Conservation (phyloP, 1,284 basidiomycete species). For the Mycena citricolor region DNA sequence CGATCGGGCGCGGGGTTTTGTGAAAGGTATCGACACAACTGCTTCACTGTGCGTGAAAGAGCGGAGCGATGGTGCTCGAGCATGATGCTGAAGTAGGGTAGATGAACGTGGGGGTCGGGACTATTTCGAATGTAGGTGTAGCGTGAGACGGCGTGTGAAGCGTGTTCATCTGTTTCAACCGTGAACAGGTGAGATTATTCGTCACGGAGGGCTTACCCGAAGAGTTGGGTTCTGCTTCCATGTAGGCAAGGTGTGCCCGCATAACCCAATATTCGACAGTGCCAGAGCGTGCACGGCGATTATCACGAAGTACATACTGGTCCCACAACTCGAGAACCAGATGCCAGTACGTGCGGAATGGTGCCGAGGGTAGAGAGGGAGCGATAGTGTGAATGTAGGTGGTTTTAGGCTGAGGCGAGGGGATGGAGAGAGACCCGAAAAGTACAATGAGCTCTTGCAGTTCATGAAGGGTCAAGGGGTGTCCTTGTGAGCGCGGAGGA, state of each 20-base stretch:
- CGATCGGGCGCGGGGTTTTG: conserved; percentile 27
- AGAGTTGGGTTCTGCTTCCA: conserved; percentile 12
- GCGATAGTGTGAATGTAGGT: conserved; percentile 28
- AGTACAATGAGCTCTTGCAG: conserved; percentile 34
- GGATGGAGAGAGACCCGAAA: conserved; percentile 34
- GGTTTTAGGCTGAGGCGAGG: conserved; percentile 24
- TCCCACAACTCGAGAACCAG: conserved; percentile 32
- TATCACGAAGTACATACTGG: conserved; percentile 25
- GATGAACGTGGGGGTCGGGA: conserved; percentile 33
- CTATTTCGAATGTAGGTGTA: conserved; percentile 32
- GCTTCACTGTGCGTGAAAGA: conserved; percentile 24
- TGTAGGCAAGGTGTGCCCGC: conserved; percentile 32
- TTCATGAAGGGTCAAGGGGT: conserved; percentile 28
- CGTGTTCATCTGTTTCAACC: conserved; percentile 11
- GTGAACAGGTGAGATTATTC: not conserved
- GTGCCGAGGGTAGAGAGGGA: conserved; percentile 6
- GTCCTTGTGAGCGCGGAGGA: conserved; percentile 15
- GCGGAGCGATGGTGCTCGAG: conserved; percentile 25
- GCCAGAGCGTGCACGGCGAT: conserved; percentile 23
- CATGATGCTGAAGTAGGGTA: conserved; percentile 37
- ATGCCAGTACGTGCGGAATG: conserved; percentile 31
- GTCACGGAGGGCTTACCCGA: conserved; percentile 9
- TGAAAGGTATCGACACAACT: conserved; percentile 30
- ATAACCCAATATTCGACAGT: conserved; percentile 42
- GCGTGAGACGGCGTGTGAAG: conserved; percentile 29